Evolutionary conservation across 1,284 basidiomycete genomes (phyloP).

Genomic region (Flammula alnicola): DNA sequence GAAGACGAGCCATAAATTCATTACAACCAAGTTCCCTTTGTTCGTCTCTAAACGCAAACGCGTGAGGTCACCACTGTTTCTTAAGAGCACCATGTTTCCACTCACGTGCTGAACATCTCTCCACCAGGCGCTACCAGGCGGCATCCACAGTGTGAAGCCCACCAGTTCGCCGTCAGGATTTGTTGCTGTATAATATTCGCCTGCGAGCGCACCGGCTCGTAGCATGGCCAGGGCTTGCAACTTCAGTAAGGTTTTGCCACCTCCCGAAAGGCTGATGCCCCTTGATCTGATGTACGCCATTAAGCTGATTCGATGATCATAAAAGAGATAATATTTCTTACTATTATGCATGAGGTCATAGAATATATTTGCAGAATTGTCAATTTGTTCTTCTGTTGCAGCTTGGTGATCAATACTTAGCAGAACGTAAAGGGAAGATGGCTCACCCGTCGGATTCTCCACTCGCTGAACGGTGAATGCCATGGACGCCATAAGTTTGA

Average conservation of each 20-base stretch:
- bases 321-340: constrained; percentile 6
- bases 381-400: constrained; percentile 22
- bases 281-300: constrained; percentile 11
- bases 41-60: constrained; percentile 16
- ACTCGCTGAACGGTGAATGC: constrained; percentile 23
- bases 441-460: constrained; percentile 23
- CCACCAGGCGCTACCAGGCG: constrained; percentile 26
- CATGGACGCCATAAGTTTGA: neutral
- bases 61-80: neutral
- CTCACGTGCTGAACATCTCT: constrained; percentile 32
- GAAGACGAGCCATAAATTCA: constrained; percentile 23
- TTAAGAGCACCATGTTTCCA: neutral
- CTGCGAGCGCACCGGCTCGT: constrained; percentile 23
- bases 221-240: constrained; percentile 22
- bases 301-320: neutral
- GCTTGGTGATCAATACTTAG: neutral
- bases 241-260: constrained; percentile 23
- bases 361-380: constrained; percentile 23
- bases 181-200: constrained; percentile 28
- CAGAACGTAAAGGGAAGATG: neutral
- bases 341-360: constrained; percentile 26
- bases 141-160: constrained; percentile 30
- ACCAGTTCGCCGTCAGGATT: constrained; percentile 23
- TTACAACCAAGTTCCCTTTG: constrained; percentile 23
- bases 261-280: constrained; percentile 25